Base-by-base conservation (phyloP, 108 stramenopile genomes). In the Cylindrotheca closterium region DNA sequence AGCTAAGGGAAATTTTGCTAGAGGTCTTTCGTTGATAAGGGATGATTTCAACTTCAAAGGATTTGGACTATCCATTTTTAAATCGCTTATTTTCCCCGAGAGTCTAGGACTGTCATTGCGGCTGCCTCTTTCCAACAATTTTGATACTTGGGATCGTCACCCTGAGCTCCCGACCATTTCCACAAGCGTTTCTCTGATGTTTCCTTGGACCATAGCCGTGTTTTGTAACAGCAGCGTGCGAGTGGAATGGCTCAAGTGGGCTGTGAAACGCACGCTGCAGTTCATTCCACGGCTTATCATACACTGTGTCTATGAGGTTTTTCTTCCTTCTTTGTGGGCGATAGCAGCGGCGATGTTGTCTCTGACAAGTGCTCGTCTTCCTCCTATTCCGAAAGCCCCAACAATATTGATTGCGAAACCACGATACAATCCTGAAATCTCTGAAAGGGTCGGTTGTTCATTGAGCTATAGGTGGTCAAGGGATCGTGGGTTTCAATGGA, bases 1-100 rank as follows among this genome's bases (percentile, higher is more conserved):
- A 37, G 2, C 47, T 47, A 53, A 23, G 46, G 52, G 56, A 32
- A 12, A 33, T 19, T 3, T 58, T 12, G 23, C 28, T 23, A 47
- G 69, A 30, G 51, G 27, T 19, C 32, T 68, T n/a, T 58, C 55
- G 23, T 30, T 48, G 0, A 52, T 88, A 0, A 67, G 54, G 25
- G 79, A 85, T 48, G 79, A 82, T 47, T 92, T 64, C 59, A 88
- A 82, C 48, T 92, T 88, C 66, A 88, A 88, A 69, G 90, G 90
- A 8, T 83, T 83, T n/a, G 82, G 84, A 1, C 65, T 77, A 52
- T 58, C 74, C 8, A 63, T 92, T 19, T 81, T 74, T 67, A 92
- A 92, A 68, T 85, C 85, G 17, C 60, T 92, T 0, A n/a, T 86
- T 8, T 73, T 67, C 25, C 58, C 59, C 24, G 46, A 64, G 48